Evolutionary conservation across 1,284 basidiomycete species (phyloP), one percentile per base, ranked within the genome.

Genomic region (Tilletiopsis washingtonensis): DNA sequence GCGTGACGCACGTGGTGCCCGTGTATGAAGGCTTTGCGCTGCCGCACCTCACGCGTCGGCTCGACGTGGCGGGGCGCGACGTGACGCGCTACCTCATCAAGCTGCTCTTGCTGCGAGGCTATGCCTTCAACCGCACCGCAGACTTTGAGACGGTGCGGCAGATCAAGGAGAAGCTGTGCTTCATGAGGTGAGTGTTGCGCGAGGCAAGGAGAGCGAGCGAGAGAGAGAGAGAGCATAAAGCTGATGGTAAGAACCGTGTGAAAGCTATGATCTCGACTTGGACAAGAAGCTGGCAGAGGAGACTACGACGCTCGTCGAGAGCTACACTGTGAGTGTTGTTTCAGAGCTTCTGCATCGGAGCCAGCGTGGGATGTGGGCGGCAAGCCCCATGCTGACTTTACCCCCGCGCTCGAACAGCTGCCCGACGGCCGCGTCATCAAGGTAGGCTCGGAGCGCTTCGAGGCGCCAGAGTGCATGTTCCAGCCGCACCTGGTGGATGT

Each of bases 401-500:
- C 42, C 29, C 34, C 14, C 21, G 9, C 14, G 21, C 14, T 29
- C 1, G 3, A 11, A 32, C 55, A 93, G 86, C 84, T 98, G 24
- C 94, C 94, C 2, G 93, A 98, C 69, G 94, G 94, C 2, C 85
- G 94, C 40, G 82, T 81, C 26, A 96, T 98, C 81, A 96, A 94
- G 79, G 89, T 98, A 49, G 94, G 93, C 23, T 90, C 89, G 1
- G 94, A 99, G 74, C 85, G 94, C n/a, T 99, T 96, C 74, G 90
- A 96, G 76, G 94, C 93, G n/a, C 94, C 94, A 11, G 94, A 98
- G 76, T 98, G 94, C 78, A 91, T 98, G 88, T 98, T 99, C 84
- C 91, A 99, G 76, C 94, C 94, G 21, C 89, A 96, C 75, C 80
- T 99, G 6, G 90, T 98, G 47, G 94, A 98, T 62, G 80, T 98